phyloP scores from a whole-genome alignment of 2,329 filamentous ascomycete species.

The Ophiocordyceps sinensis region DNA sequence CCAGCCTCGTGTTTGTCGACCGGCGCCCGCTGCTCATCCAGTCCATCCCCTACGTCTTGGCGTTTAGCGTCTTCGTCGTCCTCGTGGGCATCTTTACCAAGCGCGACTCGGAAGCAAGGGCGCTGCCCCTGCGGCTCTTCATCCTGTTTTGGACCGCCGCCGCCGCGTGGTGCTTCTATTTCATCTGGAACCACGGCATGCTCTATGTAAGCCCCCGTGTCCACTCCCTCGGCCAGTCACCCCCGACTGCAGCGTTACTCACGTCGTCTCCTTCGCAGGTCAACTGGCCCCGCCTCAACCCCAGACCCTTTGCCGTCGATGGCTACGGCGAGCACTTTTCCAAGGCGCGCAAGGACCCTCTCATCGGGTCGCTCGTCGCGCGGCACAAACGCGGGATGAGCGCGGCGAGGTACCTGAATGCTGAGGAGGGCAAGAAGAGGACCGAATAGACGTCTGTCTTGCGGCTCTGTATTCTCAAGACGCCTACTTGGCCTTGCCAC shows the following conservation, averaged over 20 bases:
- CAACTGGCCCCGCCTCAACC: conserved; percentile 96
- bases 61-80: conserved; percentile 74
- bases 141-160: conserved; percentile 63
- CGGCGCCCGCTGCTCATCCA: conserved; percentile 77
- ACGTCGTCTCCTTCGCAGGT: conserved; percentile 41
- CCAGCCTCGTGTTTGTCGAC: conserved; percentile 66
- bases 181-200: conserved; percentile 74
- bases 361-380: conserved; percentile 58
- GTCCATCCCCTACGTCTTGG: conserved; percentile 81
- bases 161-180: conserved; percentile 56
- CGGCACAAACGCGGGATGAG: conserved; percentile 72
- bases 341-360: conserved; percentile 66
- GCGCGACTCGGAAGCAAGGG: conserved; percentile 54
- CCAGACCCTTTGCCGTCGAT: conserved; percentile 71
- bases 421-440: conserved; percentile 97
- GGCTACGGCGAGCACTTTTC: conserved; percentile 77
- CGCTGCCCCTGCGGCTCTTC: conserved; percentile 73
- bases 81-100: conserved; percentile 60
- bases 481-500: too few species aligned
- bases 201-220: conserved; percentile 61
- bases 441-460: conserved; percentile 50
- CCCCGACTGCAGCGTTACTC: not conserved
- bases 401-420: conserved; percentile 64
- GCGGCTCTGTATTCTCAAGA: not conserved
- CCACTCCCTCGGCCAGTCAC: not conserved